Evolutionary conservation across 2,329 filamentous ascomycete genomes (phyloP).

Genomic region (Aspergillus sclerotialis): DNA sequence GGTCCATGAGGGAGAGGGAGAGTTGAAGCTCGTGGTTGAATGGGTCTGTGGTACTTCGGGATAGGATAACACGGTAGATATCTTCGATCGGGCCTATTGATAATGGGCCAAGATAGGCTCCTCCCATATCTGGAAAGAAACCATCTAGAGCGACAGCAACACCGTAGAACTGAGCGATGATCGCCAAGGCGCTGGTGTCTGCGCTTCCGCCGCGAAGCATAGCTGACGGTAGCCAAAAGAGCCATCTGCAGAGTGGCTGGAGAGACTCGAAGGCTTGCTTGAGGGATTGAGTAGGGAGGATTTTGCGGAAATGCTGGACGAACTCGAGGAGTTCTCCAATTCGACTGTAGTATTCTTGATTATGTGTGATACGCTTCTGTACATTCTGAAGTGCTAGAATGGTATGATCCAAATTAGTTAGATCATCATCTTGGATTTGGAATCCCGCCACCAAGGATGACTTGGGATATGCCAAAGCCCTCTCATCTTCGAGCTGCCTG

Average conservation of each 20-base stretch:
- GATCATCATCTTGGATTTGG: slow-evolving; percentile 54
- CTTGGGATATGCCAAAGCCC: slow-evolving; percentile 28
- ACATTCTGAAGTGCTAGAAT: slow-evolving; percentile 53
- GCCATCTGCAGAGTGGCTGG: slow-evolving; percentile 80
- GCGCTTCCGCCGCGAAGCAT: slow-evolving; percentile 70
- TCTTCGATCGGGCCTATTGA: slow-evolving; percentile 77
- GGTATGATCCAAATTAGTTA: slow-evolving; percentile 60
- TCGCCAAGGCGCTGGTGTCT: slow-evolving; percentile 70
- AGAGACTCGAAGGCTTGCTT: slow-evolving; percentile 86
- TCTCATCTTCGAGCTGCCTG: slow-evolving; percentile 35
- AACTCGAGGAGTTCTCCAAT: slow-evolving; percentile 65
- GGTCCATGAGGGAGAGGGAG: slow-evolving; percentile 62
- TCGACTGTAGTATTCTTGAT: slow-evolving; percentile 62
- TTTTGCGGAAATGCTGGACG: slow-evolving; percentile 64
- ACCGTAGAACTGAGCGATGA: slow-evolving; percentile 88
- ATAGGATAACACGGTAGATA: slow-evolving; percentile 68
- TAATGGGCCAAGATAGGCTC: slow-evolving; percentile 77
- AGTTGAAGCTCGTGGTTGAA: slow-evolving; percentile 54
- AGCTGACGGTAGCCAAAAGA: slow-evolving; percentile 89
- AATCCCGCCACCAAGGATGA: slow-evolving; percentile 27
- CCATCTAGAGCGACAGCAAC: slow-evolving; percentile 81
- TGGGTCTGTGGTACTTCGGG: slow-evolving; percentile 56
- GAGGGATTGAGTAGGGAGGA: slow-evolving; percentile 62
- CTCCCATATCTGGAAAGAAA: slow-evolving; percentile 83
- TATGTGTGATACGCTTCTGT: slow-evolving; percentile 60